Percentiles rank a stretch among this genome's conserved stretches.
phyloP scores from a whole-genome alignment of 257 asterid species.

The Ajuga chamaepitys region DNA sequence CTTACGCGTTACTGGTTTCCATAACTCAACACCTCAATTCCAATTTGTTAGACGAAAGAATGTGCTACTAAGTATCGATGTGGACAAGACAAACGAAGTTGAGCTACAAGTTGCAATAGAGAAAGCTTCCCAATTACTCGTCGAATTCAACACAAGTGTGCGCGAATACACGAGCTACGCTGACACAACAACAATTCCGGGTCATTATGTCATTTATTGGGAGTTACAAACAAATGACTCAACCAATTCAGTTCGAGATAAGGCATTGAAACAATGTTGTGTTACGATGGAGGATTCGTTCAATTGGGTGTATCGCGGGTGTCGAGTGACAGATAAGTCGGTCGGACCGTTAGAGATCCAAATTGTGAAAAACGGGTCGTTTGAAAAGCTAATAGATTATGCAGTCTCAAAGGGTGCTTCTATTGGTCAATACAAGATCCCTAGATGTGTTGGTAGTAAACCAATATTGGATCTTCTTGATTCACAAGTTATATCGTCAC shows the following conservation, averaged over 20 bases:
- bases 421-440: slow-evolving; percentile 27
- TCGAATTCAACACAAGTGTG: slow-evolving; percentile 5
- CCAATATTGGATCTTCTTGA: no score
- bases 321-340: slow-evolving; percentile 17
- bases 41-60: slow-evolving; percentile 8
- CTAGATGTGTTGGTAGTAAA: slow-evolving; percentile 19
- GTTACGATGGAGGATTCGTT: slow-evolving; percentile 23
- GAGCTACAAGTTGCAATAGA: slow-evolving; percentile 26
- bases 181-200: slow-evolving; percentile 18
- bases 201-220: slow-evolving; percentile 27
- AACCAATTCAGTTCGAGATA: not conserved
- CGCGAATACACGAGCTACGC: slow-evolving; percentile 31
- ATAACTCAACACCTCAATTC: no score
- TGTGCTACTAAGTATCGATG: slow-evolving; percentile 25
- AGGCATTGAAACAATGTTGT: slow-evolving; percentile 19
- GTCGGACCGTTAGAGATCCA: slow-evolving; percentile 33
- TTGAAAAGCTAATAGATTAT: slow-evolving; percentile 26
- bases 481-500: no score
- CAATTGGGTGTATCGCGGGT: slow-evolving; percentile 15
- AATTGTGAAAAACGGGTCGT: slow-evolving; percentile 22
- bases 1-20: no score
- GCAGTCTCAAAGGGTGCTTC: slow-evolving; percentile 28
- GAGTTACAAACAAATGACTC: slow-evolving; percentile 14
- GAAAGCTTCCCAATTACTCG: slow-evolving; percentile 10
- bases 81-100: slow-evolving; percentile 28